Percentiles rank a stretch among this genome's conserved stretches.
These are phyloP conservation scores for Chalciporus pseudorubinellus DNA, from an alignment of 768 basidiomycete species.

Conservation along the genomic window DNA sequence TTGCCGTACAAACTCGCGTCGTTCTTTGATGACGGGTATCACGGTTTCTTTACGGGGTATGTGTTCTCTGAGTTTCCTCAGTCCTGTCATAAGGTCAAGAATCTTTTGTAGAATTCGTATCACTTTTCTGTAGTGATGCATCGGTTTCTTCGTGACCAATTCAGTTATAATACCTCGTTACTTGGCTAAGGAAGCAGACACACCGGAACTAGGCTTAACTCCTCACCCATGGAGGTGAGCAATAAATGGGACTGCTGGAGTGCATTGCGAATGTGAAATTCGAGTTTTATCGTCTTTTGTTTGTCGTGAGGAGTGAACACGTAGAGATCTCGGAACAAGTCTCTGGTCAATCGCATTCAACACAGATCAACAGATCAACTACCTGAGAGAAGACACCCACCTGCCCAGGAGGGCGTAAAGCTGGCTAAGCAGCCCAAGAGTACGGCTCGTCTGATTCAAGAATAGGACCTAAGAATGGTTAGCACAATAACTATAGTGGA, in stretches of 20 bases:
- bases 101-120: constrained; percentile 10
- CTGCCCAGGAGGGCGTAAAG: constrained; percentile 44
- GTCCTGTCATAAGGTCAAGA: constrained; percentile 43
- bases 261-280: constrained; percentile 41
- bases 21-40: constrained; percentile 35
- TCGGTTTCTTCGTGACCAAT: constrained; percentile 39
- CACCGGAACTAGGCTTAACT: constrained; percentile 48
- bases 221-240: constrained; percentile 41
- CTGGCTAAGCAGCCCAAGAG: constrained; percentile 39
- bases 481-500: not conserved
- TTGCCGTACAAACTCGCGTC: constrained; percentile 41
- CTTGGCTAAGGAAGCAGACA: too few species aligned
- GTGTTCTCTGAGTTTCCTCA: constrained; percentile 47
- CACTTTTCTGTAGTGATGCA: constrained; percentile 40
- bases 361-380: not conserved
- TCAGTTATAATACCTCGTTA: not conserved
- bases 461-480: constrained; percentile 37
- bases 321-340: constrained; percentile 32
- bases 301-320: constrained; percentile 11
- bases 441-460: constrained; percentile 38
- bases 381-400: constrained; percentile 24
- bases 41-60: constrained; percentile 46
- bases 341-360: constrained; percentile 24
- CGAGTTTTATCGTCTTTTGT: constrained; percentile 39
- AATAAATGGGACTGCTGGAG: constrained; percentile 39